Evolutionary conservation across 495 filamentous ascomycete species (phyloP).

Genomic region (Aspergillus biplanus): DNA sequence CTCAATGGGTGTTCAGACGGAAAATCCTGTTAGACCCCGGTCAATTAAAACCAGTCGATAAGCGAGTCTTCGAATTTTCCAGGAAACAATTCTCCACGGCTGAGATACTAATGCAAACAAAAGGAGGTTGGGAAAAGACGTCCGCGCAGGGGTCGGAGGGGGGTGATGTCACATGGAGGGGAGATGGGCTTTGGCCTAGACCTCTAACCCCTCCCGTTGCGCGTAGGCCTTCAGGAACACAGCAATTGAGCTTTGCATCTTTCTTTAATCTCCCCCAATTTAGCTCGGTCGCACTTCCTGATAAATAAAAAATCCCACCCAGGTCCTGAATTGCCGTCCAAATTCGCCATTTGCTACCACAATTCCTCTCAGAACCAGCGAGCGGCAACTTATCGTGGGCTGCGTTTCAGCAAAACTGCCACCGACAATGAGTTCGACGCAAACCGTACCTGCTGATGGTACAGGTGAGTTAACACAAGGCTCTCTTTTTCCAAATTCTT

Average conservation of each 20-base stretch:
- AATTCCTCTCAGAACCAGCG: slow-evolving; percentile 5
- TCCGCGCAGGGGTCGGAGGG: slow-evolving; percentile 1
- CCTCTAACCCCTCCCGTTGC: not conserved
- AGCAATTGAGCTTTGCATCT: not conserved
- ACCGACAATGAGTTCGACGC: slow-evolving; percentile 6
- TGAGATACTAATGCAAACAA: not conserved
- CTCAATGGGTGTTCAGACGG: not conserved
- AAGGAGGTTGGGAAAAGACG: slow-evolving; percentile 7
- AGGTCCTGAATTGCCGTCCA: not conserved
- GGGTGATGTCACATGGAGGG: slow-evolving; percentile 23
- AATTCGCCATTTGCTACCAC: not conserved
- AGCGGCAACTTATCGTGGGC: slow-evolving; percentile 17
- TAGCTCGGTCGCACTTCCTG: not conserved
- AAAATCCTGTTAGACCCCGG: not conserved
- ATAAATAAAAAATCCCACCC: not conserved
- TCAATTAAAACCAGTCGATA: not conserved
- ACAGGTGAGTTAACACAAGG: slow-evolving; percentile 26
- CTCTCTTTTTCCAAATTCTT: not conserved
- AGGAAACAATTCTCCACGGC: not conserved
- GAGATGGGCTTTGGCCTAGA: slow-evolving; percentile 9
- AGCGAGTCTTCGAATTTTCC: not conserved
- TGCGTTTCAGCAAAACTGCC: not conserved
- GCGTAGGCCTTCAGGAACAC: too few relatives aligned
- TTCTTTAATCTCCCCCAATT: not conserved
- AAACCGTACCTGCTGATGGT: slow-evolving; percentile 28